Conservation (phyloP, 805 yeast species). For the Cyberlindnera misumaiensis region DNA sequence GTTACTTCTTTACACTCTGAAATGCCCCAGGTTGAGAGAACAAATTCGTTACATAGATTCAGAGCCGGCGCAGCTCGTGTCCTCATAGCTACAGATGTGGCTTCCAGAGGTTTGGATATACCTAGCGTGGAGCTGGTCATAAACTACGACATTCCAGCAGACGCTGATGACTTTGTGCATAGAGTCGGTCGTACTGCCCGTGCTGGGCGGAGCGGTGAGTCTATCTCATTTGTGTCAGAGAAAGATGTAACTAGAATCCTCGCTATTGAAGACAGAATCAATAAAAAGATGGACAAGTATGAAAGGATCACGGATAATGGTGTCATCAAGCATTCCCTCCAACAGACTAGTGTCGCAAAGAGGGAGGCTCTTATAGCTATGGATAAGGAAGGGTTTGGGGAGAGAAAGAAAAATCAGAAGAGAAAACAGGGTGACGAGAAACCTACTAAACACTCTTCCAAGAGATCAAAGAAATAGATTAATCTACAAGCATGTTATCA, state of each 20-base stretch:
- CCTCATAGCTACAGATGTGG: constrained; percentile 93
- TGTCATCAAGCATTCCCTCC: constrained; percentile 67
- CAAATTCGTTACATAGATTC: constrained; percentile 86
- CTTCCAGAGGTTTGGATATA: constrained; percentile 94
- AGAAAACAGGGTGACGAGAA: constrained; percentile 15
- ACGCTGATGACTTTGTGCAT: constrained; percentile 93
- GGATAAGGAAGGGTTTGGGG: constrained; percentile 89
- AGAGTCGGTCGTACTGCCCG: constrained; percentile 98
- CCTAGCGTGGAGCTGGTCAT: constrained; percentile 87
- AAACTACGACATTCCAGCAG: constrained; percentile 91
- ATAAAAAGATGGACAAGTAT: constrained; percentile 71
- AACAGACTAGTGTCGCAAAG: constrained; percentile 70
- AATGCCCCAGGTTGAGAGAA: constrained; percentile 88
- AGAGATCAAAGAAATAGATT: constrained; percentile 5
- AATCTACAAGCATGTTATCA: constrained; percentile 1
- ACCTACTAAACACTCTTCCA: background rate
- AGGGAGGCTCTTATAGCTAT: constrained; percentile 88
- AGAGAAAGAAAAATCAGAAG: constrained; percentile 48
- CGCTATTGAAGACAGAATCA: constrained; percentile 81
- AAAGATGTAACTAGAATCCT: constrained; percentile 75
- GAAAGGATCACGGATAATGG: constrained; percentile 66
- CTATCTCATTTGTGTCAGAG: constrained; percentile 78
- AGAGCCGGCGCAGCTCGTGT: constrained; percentile 93
- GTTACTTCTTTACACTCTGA: constrained; percentile 91
- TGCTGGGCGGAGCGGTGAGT: constrained; percentile 87